Conservation (phyloP, 139 green algal species). For the Spirogloea muscicola region DNA sequence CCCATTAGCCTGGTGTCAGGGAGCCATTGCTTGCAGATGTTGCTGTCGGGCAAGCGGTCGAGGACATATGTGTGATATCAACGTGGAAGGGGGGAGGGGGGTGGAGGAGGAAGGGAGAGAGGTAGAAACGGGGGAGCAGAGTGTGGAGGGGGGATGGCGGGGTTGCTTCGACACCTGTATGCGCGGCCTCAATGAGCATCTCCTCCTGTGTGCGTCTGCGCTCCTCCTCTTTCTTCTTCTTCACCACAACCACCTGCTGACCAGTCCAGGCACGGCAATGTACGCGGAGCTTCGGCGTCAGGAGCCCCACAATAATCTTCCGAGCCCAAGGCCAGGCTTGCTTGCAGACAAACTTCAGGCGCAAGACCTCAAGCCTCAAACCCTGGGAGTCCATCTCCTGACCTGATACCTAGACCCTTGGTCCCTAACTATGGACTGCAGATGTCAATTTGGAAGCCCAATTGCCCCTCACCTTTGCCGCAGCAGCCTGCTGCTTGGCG, state of each 20-base stretch:
- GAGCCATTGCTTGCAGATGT: not conserved
- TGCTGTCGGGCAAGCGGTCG: not conserved
- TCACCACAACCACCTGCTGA: conserved; percentile 4
- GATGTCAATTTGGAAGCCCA: not conserved
- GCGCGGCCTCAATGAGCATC: conserved; percentile 78
- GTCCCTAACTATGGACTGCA: not conserved
- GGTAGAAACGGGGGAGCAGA: not conserved
- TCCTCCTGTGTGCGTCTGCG: conserved; percentile 69
- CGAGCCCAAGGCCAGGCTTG: not conserved
- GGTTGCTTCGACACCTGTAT: conserved; percentile 46
- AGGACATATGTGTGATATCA: not conserved
- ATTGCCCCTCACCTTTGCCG: not conserved
- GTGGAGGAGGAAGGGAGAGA: not conserved
- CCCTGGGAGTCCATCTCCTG: not conserved
- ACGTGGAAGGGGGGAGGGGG: not conserved
- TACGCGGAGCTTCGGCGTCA: not conserved
- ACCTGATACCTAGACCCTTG: not conserved
- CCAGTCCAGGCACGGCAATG: not conserved
- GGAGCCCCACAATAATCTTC: not conserved
- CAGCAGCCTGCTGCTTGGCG: conserved; percentile 19
- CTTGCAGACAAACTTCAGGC: not conserved
- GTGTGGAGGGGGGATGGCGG: not conserved
- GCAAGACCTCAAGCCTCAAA: not conserved
- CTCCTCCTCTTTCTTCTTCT: conserved; percentile 20
- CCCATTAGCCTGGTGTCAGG: not conserved